Evolutionary conservation across 163 green algal species (phyloP), one percentile per base, ranked within the genome.

Genomic region (Scenedesmus sp.): DNA sequence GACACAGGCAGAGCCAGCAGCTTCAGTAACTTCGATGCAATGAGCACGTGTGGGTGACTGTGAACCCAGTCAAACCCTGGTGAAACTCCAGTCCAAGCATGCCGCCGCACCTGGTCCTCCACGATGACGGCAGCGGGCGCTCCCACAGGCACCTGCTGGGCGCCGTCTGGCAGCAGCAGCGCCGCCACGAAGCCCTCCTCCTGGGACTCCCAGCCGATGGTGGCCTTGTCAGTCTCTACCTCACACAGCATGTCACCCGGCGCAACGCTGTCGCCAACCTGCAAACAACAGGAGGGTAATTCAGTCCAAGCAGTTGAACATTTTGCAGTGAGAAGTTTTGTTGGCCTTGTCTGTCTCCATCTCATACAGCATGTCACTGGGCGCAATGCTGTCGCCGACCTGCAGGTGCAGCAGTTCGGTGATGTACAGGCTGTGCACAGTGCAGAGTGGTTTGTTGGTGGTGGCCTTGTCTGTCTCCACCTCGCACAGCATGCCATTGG

Each of bases 171-270:
- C 64, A 96, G 88, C 79, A 99, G 91, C 26, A 99, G 97, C 94
- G 98, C 97, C 20, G 98, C 98, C 5, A 99, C 85, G 88, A 96
- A 97, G 79, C 98, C 98, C 81, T 99, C 98, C 91, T 99, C 98
- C 94, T 99, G 97, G 16, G 94, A 92, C 92, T 98, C 97, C 95
- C 97, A 98, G 60, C 93, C 94, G 55, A 98, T 96, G 66, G 96
- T 98, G 13, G 97, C 97, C 95, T 99, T 99, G 95, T 99, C 98
- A 0, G 98, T 99, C 94, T 99, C 98, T 7, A 99, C 96, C 81
- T 99, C 98, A 57, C 96, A 97, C 55, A 99, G 95, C 59, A 97
- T 89, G 84, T 99, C 97, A 3, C 98, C 98, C 9, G 96, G 93
- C 1, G 92, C 92, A 2, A 99, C 95, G 34, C 91, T 56, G 79